Conservation (phyloP, 23 red algal genomes). For the Agarophyton chilense region DNA sequence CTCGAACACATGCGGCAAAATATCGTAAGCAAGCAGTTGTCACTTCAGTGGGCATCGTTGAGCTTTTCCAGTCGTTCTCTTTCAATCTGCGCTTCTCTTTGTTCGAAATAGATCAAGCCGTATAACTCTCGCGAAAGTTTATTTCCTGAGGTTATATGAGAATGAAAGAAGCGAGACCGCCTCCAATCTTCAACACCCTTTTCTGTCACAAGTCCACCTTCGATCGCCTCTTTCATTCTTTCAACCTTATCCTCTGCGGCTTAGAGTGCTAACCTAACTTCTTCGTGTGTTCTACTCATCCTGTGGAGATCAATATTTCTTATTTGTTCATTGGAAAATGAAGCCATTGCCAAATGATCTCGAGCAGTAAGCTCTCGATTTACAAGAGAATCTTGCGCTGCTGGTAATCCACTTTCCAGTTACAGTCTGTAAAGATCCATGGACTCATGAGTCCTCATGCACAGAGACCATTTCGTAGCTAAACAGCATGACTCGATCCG, state of each 20-base stretch:
- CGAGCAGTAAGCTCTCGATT: slow-evolving; percentile 8
- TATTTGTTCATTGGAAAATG: slow-evolving; percentile 66
- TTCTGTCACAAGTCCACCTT: slow-evolving; percentile 17
- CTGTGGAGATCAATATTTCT: slow-evolving; percentile 37
- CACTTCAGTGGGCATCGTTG: slow-evolving; percentile 30
- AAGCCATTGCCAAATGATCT: slow-evolving; percentile 63
- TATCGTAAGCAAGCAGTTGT: slow-evolving; percentile 55
- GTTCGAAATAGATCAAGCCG: slow-evolving; percentile 10
- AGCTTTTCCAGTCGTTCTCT: slow-evolving; percentile 54
- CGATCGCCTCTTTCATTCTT: slow-evolving; percentile 20
- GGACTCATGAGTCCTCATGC: slow-evolving; percentile 67
- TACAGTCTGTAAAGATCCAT: slow-evolving; percentile 54
- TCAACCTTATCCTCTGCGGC: slow-evolving; percentile 24
- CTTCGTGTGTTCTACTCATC: slow-evolving; percentile 41
- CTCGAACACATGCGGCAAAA: slow-evolving; percentile 67
- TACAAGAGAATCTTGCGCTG: slow-evolving; percentile 11
- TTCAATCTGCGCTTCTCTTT: slow-evolving; percentile 34
- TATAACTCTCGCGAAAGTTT: slow-evolving; percentile 44
- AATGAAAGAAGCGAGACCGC: slow-evolving; percentile 19
- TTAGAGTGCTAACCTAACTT: slow-evolving; percentile 13
- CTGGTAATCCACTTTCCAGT: slow-evolving; percentile 32
- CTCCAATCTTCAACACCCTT: not conserved
- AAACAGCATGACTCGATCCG: slow-evolving; percentile 63
- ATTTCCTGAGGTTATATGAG: slow-evolving; percentile 29
- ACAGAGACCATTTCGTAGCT: slow-evolving; percentile 60